Percentiles rank a stretch among this genome's conserved stretches.
Conservation (phyloP, 129 eudicot genomes). For the Glebionis coronaria region DNA sequence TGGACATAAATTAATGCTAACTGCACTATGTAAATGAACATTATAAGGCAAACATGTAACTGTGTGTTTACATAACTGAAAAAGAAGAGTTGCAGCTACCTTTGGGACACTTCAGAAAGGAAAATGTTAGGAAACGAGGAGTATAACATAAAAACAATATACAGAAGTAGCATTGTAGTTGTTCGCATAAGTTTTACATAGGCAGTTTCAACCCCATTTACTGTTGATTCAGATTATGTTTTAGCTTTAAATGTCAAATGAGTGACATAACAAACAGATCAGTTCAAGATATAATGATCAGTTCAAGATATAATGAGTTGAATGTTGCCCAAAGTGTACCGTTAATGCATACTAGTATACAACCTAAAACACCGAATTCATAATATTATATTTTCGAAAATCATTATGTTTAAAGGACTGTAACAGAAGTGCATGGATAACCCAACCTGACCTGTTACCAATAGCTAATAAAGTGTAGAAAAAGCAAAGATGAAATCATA, state of each 20-base stretch:
- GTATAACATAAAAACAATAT: not conserved
- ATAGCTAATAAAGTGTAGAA: not conserved
- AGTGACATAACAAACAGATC: too few species aligned
- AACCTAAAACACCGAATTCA: too few species aligned
- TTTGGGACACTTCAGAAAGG: not conserved
- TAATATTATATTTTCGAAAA: too few species aligned
- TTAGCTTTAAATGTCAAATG: too few species aligned
- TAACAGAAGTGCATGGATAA: not conserved
- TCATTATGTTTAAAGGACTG: not conserved
- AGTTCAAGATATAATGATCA: too few species aligned
- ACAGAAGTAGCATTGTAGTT: not conserved
- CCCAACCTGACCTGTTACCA: not conserved
- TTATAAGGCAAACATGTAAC: too few species aligned
- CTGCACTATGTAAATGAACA: conserved; percentile 1
- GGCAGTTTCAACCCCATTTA: too few species aligned
- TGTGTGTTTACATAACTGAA: not conserved
- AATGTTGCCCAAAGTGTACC: too few species aligned
- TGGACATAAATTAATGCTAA: not conserved
- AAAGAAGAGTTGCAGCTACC: conserved; percentile 3
- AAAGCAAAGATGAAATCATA: conserved; percentile 33
- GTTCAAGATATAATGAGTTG: not conserved
- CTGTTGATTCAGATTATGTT: too few species aligned
- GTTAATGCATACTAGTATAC: too few species aligned
- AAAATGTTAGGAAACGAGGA: conserved; percentile 4
- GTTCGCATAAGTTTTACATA: too few species aligned